Evolutionary conservation across 2,329 filamentous ascomycete species (phyloP), one percentile per base, ranked within the genome.

Genomic region (Fusarium concolor): DNA sequence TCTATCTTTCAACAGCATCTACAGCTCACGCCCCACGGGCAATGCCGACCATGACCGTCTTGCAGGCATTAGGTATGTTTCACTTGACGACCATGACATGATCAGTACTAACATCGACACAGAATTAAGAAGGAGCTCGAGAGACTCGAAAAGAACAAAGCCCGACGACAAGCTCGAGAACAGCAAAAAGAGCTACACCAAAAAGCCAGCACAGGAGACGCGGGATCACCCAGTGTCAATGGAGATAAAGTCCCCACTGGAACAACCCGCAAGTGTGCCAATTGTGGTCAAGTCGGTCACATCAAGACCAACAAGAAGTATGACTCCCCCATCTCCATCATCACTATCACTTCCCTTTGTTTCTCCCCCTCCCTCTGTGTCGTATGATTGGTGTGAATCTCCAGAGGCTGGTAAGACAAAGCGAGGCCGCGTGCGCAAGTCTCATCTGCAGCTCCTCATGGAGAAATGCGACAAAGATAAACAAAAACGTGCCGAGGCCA

Each of bases 221-320:
- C 83, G 35, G 82, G 78, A 46, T 87, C 86, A 29, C 86, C 86
- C 24, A 85, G 85, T 61, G 73, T 77, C 29, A 70, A 63, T 56
- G 75, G 75, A 24, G 86, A 85, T 75, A 87, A 88, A 75, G 82
- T 85, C 73, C 82, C 83, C 62, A 86, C 82, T 46, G 89, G 90
- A 64, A 96, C 93, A 57, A 91, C 91, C 33, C 87, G 96, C 74
- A 98, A 98, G 83, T 99, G 96, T 81, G 96, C 96, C 71, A 98
- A 97, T 79, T 99, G 96, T 81, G 96, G 96, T 50, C 92, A 96
- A 79, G 92, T 97, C 55, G 96, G 96, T 31, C 96, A 99, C 76
- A 99, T 99, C 84, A 97, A 97, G 81, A 98, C 95, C 46, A 98
- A 98, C 84, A 97, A 97, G 83, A 98, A 97, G 93, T 96, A 87